A percentile compares a stretch with the other conserved stretches of the same genome.
Conservation (phyloP, 768 basidiomycete species). For the Amanita subjunquillea region DNA sequence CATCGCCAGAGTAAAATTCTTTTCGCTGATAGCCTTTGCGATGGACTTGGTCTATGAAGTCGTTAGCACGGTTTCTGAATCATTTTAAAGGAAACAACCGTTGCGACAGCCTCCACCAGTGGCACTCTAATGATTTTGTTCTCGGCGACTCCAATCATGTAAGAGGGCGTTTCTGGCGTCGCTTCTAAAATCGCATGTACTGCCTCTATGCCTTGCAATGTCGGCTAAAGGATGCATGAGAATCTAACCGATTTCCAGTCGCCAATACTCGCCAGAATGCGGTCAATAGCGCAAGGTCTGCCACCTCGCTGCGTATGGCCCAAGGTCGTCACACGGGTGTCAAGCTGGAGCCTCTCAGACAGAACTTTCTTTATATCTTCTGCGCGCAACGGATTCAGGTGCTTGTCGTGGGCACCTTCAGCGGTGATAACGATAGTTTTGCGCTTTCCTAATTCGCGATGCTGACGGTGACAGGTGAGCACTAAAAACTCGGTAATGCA, state of each 20-base stretch:
- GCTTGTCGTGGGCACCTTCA: conserved; percentile 85
- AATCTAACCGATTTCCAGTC: neutral
- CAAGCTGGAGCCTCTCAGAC: conserved; percentile 76
- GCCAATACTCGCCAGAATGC: conserved; percentile 60
- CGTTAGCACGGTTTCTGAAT: neutral
- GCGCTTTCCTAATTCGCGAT: conserved; percentile 86
- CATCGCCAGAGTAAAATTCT: conserved; percentile 84
- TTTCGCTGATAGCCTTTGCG: conserved; percentile 66
- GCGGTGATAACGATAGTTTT: conserved; percentile 99
- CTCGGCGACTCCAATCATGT: conserved; percentile 94
- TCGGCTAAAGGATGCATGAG: conserved; percentile 46
- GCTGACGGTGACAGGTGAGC: conserved; percentile 34
- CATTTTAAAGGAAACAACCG: conserved; percentile 33
- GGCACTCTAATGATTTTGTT: conserved; percentile 93
- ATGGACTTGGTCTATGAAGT: conserved; percentile 71
- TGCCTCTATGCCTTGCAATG: conserved; percentile 92
- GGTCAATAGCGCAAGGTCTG: conserved; percentile 84
- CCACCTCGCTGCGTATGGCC: conserved; percentile 98
- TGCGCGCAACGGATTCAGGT: conserved; percentile 86
- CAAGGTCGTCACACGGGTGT: conserved; percentile 92
- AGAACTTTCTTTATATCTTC: conserved; percentile 89
- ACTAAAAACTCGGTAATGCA: neutral
- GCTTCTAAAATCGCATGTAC: conserved; percentile 81
- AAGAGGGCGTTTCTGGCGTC: conserved; percentile 84
- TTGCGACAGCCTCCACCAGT: conserved; percentile 85